Evolutionary conservation across 495 filamentous ascomycete species (phyloP).

Genomic region (Penicillium waksmanii): DNA sequence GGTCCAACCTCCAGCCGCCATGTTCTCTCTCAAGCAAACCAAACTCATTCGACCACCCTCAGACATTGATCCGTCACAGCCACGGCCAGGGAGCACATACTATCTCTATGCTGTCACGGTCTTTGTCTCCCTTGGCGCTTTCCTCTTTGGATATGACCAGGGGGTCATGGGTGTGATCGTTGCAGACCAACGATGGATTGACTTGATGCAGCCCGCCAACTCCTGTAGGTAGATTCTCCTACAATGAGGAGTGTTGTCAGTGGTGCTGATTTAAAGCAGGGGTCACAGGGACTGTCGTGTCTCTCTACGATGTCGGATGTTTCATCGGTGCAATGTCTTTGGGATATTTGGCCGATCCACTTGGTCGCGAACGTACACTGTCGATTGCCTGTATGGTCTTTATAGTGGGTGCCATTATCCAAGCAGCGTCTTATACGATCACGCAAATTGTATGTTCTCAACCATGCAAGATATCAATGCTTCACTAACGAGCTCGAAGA

Average conservation of each 20-base stretch:
- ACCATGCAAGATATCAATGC: not conserved
- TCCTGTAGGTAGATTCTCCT: constrained; percentile 14
- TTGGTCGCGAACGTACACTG: constrained; percentile 74
- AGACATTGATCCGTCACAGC: constrained; percentile 7
- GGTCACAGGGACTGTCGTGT: constrained; percentile 34
- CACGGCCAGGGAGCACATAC: constrained; percentile 9
- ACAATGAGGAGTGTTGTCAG: not conserved
- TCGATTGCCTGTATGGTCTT: constrained; percentile 69
- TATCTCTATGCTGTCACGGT: constrained; percentile 26
- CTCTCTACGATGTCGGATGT: constrained; percentile 62
- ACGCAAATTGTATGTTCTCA: constrained; percentile 50
- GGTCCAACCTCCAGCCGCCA: not conserved
- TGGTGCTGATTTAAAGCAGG: constrained; percentile 12
- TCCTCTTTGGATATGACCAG: constrained; percentile 68
- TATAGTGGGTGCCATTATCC: constrained; percentile 71
- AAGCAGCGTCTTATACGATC: constrained; percentile 58
- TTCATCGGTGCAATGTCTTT: constrained; percentile 65
- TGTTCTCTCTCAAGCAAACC: constrained; percentile 22
- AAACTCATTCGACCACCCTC: constrained; percentile 23
- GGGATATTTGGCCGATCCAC: constrained; percentile 70
- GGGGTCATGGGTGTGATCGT: constrained; percentile 76
- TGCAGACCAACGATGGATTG: constrained; percentile 28
- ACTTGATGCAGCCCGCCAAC: constrained; percentile 27
- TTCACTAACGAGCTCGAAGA: constrained; percentile 20
- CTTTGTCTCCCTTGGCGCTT: constrained; percentile 65